These are phyloP conservation scores for Naganishia kalamii DNA, from an alignment of 768 basidiomycete genomes.

Conservation along the genomic window DNA sequence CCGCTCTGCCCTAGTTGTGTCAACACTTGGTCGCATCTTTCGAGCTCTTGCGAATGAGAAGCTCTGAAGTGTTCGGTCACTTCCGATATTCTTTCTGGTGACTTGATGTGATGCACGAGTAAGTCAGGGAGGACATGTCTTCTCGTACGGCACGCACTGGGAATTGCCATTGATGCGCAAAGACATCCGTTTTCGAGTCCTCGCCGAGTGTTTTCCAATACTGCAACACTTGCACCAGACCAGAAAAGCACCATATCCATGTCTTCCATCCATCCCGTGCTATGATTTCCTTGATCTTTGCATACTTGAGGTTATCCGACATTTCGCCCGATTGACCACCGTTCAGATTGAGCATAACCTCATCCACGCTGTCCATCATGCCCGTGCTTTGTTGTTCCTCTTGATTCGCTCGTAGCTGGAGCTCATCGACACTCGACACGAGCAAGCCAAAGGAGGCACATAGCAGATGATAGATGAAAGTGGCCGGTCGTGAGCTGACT, in stretches of 20 bases:
- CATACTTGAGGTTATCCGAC: slow-evolving; percentile 1
- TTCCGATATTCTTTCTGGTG: not conserved
- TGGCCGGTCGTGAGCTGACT: not conserved
- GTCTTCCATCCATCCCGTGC: slow-evolving; percentile 5
- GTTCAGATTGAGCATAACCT: slow-evolving; percentile 1
- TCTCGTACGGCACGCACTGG: not conserved
- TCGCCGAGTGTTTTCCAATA: not conserved
- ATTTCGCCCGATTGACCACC: slow-evolving; percentile 2
- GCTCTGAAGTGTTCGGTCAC: not conserved
- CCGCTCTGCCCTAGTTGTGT: not conserved
- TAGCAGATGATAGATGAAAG: slow-evolving; percentile 1
- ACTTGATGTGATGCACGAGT: not conserved
- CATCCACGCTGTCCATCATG: slow-evolving; percentile 7
- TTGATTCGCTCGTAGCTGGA: not conserved
- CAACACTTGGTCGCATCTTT: not conserved
- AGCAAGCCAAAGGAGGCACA: slow-evolving; percentile 7
- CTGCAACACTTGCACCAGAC: not conserved
- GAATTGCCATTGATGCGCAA: not conserved
- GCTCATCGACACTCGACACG: not conserved
- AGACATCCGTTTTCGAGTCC: not conserved
- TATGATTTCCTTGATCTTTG: slow-evolving; percentile 6
- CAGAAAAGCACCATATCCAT: slow-evolving; percentile 12
- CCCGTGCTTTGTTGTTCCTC: not conserved
- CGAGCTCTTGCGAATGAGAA: not conserved
- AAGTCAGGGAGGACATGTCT: too few relatives aligned